These are phyloP conservation scores for Leptodontidium sp. DNA, from an alignment of 2,329 filamentous ascomycete genomes.

Conservation along the genomic window DNA sequence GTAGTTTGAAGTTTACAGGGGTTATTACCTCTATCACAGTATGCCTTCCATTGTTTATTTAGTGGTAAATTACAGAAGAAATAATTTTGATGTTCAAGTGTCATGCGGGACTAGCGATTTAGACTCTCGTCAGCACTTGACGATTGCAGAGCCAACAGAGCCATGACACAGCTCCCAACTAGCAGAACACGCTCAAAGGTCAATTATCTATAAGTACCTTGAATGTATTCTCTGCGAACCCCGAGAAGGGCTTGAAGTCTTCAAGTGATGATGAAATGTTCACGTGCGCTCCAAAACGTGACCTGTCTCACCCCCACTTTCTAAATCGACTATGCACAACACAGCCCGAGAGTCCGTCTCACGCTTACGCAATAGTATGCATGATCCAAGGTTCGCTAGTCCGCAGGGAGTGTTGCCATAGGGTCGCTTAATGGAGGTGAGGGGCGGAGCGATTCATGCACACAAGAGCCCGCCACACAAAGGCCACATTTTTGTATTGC, in stretches of 20 bases:
- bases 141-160: not conserved
- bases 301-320: not conserved
- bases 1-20: no score
- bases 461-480: not conserved
- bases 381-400: not conserved
- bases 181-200: not conserved
- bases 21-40: not conserved
- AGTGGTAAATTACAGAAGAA: not conserved
- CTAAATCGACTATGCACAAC: no score
- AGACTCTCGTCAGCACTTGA: not conserved
- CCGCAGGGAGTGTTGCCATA: no score
- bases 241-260: not conserved
- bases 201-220: not conserved
- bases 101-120: not conserved
- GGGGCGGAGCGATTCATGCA: not conserved
- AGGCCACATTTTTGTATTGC: not conserved
- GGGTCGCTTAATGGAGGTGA: not conserved
- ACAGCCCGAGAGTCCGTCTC: no score
- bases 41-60: not conserved
- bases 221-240: not conserved
- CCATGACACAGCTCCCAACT: not conserved
- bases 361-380: no score
- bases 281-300: not conserved
- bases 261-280: not conserved
- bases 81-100: slow-evolving; percentile 1